A percentile compares a stretch with the other conserved stretches of the same genome.
These are phyloP conservation scores for Neonectria punicea DNA, from an alignment of 2,329 filamentous ascomycete species.

Conservation along the genomic window DNA sequence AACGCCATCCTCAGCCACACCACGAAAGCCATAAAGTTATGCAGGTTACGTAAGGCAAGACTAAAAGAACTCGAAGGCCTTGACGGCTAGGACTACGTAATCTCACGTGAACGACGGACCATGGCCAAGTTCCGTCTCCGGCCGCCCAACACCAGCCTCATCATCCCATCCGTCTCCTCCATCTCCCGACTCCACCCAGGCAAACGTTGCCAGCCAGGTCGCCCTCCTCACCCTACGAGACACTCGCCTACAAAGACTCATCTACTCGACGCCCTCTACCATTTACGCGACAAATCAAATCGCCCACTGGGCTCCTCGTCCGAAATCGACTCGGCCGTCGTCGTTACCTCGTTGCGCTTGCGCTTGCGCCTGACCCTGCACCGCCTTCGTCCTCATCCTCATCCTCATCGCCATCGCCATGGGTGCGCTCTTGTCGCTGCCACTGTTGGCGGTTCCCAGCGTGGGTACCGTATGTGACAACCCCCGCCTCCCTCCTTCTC, in stretches of 20 bases:
- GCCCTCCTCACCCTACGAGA: conserved; percentile 3
- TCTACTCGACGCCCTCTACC: background rate
- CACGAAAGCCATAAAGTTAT: conserved; percentile 5
- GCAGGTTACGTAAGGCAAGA: background rate
- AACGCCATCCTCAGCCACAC: conserved; percentile 2
- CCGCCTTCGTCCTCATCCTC: background rate
- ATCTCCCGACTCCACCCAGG: conserved; percentile 2
- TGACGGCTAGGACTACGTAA: conserved; percentile 32
- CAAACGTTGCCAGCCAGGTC: conserved; percentile 6
- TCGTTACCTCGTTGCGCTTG: background rate
- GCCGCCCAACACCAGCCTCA: conserved; percentile 27
- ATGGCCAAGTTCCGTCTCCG: conserved; percentile 1
- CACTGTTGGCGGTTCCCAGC: conserved; percentile 88
- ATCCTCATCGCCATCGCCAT: conserved; percentile 58
- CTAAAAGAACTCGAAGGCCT: too few species aligned
- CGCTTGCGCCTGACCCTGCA: background rate
- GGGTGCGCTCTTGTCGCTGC: conserved; percentile 91
- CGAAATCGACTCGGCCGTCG: background rate
- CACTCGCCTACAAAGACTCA: background rate
- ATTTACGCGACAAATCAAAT: background rate
- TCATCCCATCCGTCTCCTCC: conserved; percentile 26
- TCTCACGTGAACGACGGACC: conserved; percentile 38
- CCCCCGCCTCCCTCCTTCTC: background rate
- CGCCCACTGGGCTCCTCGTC: background rate
- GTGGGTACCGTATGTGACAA: conserved; percentile 76